These are phyloP conservation scores for Eucommia ulmoides DNA, from an alignment of 257 asterid genomes.

Conservation along the genomic window DNA sequence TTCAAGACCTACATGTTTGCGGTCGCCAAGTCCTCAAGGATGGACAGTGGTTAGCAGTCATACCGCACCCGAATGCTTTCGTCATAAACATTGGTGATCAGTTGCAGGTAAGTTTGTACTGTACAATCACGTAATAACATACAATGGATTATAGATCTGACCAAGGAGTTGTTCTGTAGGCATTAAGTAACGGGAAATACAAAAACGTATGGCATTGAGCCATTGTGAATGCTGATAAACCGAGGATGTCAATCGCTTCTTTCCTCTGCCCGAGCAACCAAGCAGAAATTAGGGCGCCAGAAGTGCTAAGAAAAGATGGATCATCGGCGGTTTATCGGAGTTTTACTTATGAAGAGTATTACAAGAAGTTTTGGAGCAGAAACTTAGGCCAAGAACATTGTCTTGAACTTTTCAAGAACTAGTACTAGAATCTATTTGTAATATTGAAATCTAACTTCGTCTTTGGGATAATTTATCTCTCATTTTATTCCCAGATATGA, in stretches of 20 bases:
- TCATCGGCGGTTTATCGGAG: slow-evolving; percentile 35
- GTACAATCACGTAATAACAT: not conserved
- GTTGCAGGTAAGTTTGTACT: slow-evolving; percentile 39
- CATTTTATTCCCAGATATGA: too few species aligned
- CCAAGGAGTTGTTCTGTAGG: slow-evolving; percentile 21
- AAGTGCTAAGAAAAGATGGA: slow-evolving; percentile 27
- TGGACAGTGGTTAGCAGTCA: slow-evolving; percentile 68
- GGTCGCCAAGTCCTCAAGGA: slow-evolving; percentile 83
- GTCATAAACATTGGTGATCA: slow-evolving; percentile 85
- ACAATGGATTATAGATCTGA: not conserved
- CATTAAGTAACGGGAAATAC: slow-evolving; percentile 71
- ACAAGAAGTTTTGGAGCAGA: slow-evolving; percentile 83
- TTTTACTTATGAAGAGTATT: slow-evolving; percentile 69
- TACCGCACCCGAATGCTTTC: slow-evolving; percentile 65
- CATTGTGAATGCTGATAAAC: slow-evolving; percentile 46
- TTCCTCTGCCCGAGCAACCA: slow-evolving; percentile 72
- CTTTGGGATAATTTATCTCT: too few species aligned
- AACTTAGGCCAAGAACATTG: slow-evolving; percentile 71
- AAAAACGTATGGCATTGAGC: slow-evolving; percentile 92
- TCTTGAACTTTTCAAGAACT: slow-evolving; percentile 64
- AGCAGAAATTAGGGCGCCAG: slow-evolving; percentile 60
- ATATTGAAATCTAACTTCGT: too few species aligned
- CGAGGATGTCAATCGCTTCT: slow-evolving; percentile 74
- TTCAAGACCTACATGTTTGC: slow-evolving; percentile 59
- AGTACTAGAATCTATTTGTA: slow-evolving; percentile 1